Percentiles rank a stretch among this genome's conserved stretches.
phyloP scores from a whole-genome alignment of 495 filamentous ascomycete species.

The Neurospora sp. region DNA sequence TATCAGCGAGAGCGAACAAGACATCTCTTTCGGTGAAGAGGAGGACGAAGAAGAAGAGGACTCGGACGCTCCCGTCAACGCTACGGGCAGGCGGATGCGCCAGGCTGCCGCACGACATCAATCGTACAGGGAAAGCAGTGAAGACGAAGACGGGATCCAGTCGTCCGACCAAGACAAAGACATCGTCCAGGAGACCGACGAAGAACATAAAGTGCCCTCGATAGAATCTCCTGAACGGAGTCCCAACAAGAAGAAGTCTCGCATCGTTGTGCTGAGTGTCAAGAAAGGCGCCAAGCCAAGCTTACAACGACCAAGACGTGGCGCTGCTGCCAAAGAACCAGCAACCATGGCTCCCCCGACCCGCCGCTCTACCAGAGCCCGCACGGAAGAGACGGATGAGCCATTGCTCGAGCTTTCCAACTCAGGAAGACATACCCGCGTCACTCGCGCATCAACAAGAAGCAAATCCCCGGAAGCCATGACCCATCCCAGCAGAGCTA shows the following conservation, averaged over 20 bases:
- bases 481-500: constrained; percentile 32
- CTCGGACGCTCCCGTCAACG: constrained; percentile 49
- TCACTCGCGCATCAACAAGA: constrained; percentile 30
- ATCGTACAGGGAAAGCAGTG: constrained; percentile 39
- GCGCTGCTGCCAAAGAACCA: constrained; percentile 9
- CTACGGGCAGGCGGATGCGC: constrained; percentile 61
- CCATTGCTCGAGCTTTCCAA: constrained; percentile 49
- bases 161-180: constrained; percentile 25
- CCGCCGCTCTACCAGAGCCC: constrained; percentile 34
- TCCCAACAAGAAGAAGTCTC: constrained; percentile 12
- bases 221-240: constrained; percentile 1
- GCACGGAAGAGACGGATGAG: constrained; percentile 36
- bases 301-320: constrained; percentile 12
- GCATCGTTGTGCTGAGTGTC: constrained; percentile 22
- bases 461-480: constrained; percentile 59
- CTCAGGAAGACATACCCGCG: constrained; percentile 64
- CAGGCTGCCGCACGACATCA: constrained; percentile 43
- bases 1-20: constrained; percentile 42
- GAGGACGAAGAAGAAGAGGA: constrained; percentile 55
- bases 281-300: neutral
- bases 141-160: constrained; percentile 24
- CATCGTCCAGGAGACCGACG: constrained; percentile 4
- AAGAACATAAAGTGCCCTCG: neutral
- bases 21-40: constrained; percentile 46
- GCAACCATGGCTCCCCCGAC: constrained; percentile 17